Evolutionary conservation across 2,329 filamentous ascomycete genomes (phyloP), one percentile per base, ranked within the genome.

Genomic region (Chrysosporium keratinophilum): DNA sequence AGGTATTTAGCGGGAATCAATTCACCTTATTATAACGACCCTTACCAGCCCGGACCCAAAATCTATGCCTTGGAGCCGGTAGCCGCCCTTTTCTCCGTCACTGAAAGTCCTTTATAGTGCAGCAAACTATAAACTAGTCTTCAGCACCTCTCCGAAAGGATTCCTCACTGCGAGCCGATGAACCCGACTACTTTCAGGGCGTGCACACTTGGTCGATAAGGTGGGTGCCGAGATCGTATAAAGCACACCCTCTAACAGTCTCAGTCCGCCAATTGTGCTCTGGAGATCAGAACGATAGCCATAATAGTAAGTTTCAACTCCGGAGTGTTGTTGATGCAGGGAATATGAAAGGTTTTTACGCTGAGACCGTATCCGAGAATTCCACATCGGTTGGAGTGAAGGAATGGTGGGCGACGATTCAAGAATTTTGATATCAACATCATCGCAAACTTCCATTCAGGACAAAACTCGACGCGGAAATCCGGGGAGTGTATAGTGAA

Each of bases 281-380:
- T 0, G 68, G 81, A n/a, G 78, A 31, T 76, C 74, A 12, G 83
- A 75, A 15, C 82, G 79, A 70, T 85, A 83, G 15, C 87, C 81
- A 67, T 91, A 87, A 64, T 90, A 90, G 71, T 90, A 86, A 19
- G 84, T 85, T 68, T 89, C 81, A 63, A 85, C 87, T 70, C n/a
- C n/a, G n/a, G n/a, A n/a, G n/a, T n/a, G n/a, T n/a, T n/a, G n/a
- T n/a, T n/a, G n/a, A n/a, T n/a, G n/a, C n/a, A n/a, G n/a, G n/a
- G n/a, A n/a, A n/a, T n/a, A n/a, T n/a, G n/a, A n/a, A n/a, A n/a
- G n/a, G n/a, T n/a, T n/a, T n/a, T n/a, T n/a, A n/a, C n/a, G n/a
- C n/a, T n/a, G n/a, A n/a, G n/a, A n/a, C n/a, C n/a, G n/a, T n/a
- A n/a, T n/a, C n/a, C n/a, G n/a, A n/a, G n/a, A n/a, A n/a, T n/a